Percentiles rank a stretch among this genome's conserved stretches.
Evolutionary conservation across 345 rosid genomes (phyloP).

Genomic region (Leavenworthia alabamica): DNA sequence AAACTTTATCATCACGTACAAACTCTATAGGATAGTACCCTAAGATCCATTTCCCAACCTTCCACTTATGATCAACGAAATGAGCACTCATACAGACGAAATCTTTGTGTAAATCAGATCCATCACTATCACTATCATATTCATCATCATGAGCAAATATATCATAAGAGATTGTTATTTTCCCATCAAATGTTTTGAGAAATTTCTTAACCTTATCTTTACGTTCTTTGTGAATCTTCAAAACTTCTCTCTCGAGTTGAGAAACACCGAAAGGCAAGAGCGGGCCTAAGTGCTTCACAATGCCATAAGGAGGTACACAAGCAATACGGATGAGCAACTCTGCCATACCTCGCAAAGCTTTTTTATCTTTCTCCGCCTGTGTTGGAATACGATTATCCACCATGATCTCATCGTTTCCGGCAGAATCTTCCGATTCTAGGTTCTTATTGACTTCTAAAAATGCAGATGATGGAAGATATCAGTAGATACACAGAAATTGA

Average conservation of each 20-base stretch:
- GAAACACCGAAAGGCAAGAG: not conserved
- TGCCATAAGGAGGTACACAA: not conserved
- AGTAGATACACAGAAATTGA: no score
- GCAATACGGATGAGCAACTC: not conserved
- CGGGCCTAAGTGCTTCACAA: not conserved
- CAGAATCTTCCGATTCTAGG: not conserved
- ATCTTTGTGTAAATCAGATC: not conserved
- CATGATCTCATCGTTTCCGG: not conserved
- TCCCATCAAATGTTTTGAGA: not conserved
- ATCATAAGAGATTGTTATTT: not conserved
- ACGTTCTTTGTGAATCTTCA: not conserved
- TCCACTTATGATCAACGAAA: not conserved
- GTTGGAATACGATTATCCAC: not conserved
- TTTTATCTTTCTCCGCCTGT: not conserved
- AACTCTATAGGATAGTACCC: not conserved
- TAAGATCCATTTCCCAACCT: constrained; percentile 11
- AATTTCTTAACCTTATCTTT: constrained; percentile 4
- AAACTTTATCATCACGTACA: not conserved
- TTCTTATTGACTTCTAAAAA: not conserved
- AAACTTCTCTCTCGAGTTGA: not conserved
- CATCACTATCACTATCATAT: not conserved
- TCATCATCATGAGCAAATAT: not conserved
- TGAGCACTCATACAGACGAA: not conserved
- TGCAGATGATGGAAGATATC: not conserved
- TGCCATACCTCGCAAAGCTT: not conserved